A percentile compares a stretch with the other conserved stretches of the same genome.
These are phyloP conservation scores for Ophiostoma pallidulum DNA, from an alignment of 2,329 filamentous ascomycete genomes.

Conservation along the genomic window DNA sequence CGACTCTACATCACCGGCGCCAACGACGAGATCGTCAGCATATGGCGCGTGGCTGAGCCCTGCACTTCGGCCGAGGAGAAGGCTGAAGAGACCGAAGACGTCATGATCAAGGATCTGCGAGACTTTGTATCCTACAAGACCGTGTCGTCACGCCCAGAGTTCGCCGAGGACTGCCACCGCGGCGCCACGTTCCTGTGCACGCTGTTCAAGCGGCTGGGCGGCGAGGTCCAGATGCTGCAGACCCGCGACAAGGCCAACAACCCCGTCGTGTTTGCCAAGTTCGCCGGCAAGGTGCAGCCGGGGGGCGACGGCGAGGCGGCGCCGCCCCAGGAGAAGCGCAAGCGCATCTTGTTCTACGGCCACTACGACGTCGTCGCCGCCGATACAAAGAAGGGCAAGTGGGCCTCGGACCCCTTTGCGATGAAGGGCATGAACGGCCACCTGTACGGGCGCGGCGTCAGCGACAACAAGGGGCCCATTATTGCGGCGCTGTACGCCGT, in stretches of 20 bases:
- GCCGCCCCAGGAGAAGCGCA: slow-evolving; percentile 51
- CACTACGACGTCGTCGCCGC: slow-evolving; percentile 97
- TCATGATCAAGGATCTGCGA: slow-evolving; percentile 61
- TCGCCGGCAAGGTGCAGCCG: slow-evolving; percentile 61
- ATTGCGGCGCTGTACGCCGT: slow-evolving; percentile 91
- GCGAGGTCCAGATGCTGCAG: slow-evolving; percentile 81
- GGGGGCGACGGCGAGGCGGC: not conserved
- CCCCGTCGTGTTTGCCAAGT: slow-evolving; percentile 86
- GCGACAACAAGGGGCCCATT: slow-evolving; percentile 95
- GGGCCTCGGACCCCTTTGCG: slow-evolving; percentile 82
- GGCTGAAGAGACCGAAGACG: slow-evolving; percentile 37
- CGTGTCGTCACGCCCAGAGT: slow-evolving; percentile 76
- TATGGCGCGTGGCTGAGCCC: slow-evolving; percentile 66
- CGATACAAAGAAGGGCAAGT: slow-evolving; percentile 71
- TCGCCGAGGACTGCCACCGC: slow-evolving; percentile 82
- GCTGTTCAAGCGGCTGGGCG: slow-evolving; percentile 86
- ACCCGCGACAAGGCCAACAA: slow-evolving; percentile 67
- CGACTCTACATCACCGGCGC: slow-evolving; percentile 91
- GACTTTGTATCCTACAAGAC: slow-evolving; percentile 90
- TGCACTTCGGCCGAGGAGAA: slow-evolving; percentile 27
- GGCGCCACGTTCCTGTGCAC: slow-evolving; percentile 85
- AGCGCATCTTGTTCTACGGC: slow-evolving; percentile 91
- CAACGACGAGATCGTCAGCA: slow-evolving; percentile 79
- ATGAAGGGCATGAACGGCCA: slow-evolving; percentile 85
- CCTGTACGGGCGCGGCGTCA: slow-evolving; percentile 89